Evolutionary conservation across 805 yeast species (phyloP).

Genomic region (Yamadazyma sp.): DNA sequence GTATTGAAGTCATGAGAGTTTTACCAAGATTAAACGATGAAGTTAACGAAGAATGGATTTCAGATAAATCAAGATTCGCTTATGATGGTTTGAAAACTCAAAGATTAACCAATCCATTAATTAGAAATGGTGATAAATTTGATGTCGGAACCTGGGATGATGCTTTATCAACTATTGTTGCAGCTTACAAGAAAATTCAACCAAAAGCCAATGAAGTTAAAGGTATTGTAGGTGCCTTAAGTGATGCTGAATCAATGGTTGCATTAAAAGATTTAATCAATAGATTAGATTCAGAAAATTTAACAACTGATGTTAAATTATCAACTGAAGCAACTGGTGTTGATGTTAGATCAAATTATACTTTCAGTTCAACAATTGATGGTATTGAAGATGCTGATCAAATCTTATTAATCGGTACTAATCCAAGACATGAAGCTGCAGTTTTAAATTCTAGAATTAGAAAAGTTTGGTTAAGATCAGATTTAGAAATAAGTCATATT

Average conservation of each 20-base stretch:
- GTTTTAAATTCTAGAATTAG: conserved; percentile 82
- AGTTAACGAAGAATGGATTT: conserved; percentile 87
- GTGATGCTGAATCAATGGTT: conserved; percentile 80
- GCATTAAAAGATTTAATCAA: conserved; percentile 78
- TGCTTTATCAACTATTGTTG: conserved; percentile 67
- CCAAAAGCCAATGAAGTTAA: conserved; percentile 72
- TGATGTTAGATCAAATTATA: conserved; percentile 74
- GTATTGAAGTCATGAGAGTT: conserved; percentile 83
- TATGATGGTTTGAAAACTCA: conserved; percentile 84
- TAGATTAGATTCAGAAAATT: conserved; percentile 75
- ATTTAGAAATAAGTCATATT: conserved; percentile 65
- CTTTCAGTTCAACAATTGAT: conserved; percentile 74
- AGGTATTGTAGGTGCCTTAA: conserved; percentile 78
- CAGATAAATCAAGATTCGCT: conserved; percentile 83
- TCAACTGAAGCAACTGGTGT: conserved; percentile 60
- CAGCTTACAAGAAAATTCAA: conserved; percentile 51
- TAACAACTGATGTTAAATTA: conserved; percentile 65
- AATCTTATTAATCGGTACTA: conserved; percentile 76
- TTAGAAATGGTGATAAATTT: conserved; percentile 66
- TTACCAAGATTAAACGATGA: conserved; percentile 84
- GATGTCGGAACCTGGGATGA: conserved; percentile 84
- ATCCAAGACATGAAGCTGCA: conserved; percentile 89
- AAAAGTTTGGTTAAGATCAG: conserved; percentile 70
- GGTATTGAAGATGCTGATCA: conserved; percentile 84
- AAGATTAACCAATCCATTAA: conserved; percentile 76